phyloP scores from a whole-genome alignment of 2,329 filamentous ascomycete species.

The Daldinia sp. region DNA sequence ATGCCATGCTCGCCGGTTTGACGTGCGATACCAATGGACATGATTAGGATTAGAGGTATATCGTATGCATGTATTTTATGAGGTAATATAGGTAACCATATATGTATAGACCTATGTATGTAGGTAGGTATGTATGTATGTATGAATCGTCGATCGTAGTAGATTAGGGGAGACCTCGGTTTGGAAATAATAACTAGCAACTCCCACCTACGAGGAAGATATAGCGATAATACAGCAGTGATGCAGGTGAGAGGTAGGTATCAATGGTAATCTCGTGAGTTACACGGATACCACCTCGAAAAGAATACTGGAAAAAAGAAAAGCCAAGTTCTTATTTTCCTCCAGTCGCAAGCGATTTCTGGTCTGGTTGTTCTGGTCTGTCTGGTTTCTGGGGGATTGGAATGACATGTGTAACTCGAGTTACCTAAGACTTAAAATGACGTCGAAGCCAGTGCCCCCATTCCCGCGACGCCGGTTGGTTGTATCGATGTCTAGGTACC shows the following conservation, averaged over 20 bases:
- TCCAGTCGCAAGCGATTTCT: background rate
- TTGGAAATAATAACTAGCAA: background rate
- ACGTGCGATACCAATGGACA: constrained; percentile 1
- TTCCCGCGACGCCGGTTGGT: background rate
- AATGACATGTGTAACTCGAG: constrained; percentile 1
- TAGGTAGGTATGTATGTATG: no score
- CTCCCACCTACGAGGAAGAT: background rate
- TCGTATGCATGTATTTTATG: no score
- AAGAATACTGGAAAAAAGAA: background rate
- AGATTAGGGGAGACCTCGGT: no score
- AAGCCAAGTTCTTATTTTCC: no score
- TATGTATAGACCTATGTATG: background rate
- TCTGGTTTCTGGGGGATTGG: no score
- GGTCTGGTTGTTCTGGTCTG: no score
- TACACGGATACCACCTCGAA: background rate
- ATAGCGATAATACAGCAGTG: background rate
- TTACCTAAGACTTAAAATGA: no score
- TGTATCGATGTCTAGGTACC: no score
- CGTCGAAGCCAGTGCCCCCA: background rate
- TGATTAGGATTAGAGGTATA: background rate
- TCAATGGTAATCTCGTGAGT: background rate
- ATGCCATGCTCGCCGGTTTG: constrained; percentile 39
- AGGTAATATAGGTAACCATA: no score
- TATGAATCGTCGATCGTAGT: no score
- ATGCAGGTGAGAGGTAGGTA: background rate